Conservation (phyloP, 768 basidiomycete species). For the Xerocomellus amylosporus region DNA sequence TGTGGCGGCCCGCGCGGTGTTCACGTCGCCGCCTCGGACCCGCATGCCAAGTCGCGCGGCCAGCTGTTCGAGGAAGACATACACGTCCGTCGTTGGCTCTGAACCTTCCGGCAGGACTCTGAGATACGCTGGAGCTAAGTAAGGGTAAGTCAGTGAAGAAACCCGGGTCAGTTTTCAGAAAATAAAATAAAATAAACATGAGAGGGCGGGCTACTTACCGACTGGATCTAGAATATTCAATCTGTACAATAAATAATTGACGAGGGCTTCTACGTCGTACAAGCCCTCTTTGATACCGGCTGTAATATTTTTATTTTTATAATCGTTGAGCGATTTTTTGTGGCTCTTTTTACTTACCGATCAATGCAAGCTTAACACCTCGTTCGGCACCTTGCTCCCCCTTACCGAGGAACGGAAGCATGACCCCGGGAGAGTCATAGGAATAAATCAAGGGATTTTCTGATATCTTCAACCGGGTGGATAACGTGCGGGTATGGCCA, state of each 20-base stretch:
- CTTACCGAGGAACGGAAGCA: slow-evolving; percentile 90
- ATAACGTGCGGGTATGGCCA: slow-evolving; percentile 85
- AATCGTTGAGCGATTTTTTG: background rate
- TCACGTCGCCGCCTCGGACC: slow-evolving; percentile 67
- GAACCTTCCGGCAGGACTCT: slow-evolving; percentile 53
- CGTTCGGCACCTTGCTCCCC: slow-evolving; percentile 86
- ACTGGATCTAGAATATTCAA: slow-evolving; percentile 75
- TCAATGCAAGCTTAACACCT: slow-evolving; percentile 89
- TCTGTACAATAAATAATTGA: slow-evolving; percentile 82
- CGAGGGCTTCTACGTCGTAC: slow-evolving; percentile 81
- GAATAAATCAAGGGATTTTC: slow-evolving; percentile 84
- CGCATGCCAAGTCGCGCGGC: slow-evolving; percentile 81
- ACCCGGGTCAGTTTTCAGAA: background rate
- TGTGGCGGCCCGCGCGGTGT: slow-evolving; percentile 66
- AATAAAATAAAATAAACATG: slow-evolving; percentile 5
- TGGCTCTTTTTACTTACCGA: slow-evolving; percentile 57
- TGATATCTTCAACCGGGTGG: slow-evolving; percentile 84
- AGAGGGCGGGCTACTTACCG: slow-evolving; percentile 43
- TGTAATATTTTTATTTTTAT: slow-evolving; percentile 31
- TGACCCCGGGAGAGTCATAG: slow-evolving; percentile 94
- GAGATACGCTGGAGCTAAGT: slow-evolving; percentile 69
- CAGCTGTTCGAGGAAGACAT: slow-evolving; percentile 65
- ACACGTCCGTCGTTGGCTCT: slow-evolving; percentile 57
- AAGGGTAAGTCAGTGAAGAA: background rate
- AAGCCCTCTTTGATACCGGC: slow-evolving; percentile 94